Base-by-base conservation (phyloP, 2,329 filamentous ascomycete genomes). In the Aureobasidium zeae region DNA sequence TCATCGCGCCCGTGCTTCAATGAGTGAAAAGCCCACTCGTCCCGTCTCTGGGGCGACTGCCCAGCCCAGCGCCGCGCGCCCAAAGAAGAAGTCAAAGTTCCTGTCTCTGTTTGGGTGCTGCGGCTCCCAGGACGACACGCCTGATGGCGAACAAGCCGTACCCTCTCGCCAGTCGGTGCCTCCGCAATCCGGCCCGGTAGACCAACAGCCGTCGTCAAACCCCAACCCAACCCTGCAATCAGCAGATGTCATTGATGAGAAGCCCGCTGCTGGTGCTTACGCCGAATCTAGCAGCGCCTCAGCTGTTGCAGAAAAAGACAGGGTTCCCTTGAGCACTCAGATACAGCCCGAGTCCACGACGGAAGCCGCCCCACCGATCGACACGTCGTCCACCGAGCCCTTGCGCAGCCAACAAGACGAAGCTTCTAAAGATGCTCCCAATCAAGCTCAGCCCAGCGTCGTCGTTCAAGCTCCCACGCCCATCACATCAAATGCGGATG, bases 61-160 rank as follows among this genome's bases (percentile, higher is more conserved):
- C 17, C 51, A 54, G 30, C 44, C 36, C 19, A 31, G 33, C 15
- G 25, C 42, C 55, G 60, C 31, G 55, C 57, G 34, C 57, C 55
- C 51, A 50, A 65, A 57, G 47, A 68, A 64, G 53, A 67, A 66
- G 54, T 64, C 64, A 26, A 58, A 60, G 16, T 52, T 70, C 22
- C 53, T 70, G 9, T 58, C 65, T 10, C 71, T 85, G 44, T 68
- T 86, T 47, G 77, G 73, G 48, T 86, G 81, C 65, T 85, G 81
- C 59, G 71, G 69, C 44, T 71, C 77, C 29, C 76, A 79, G 37
- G 78, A 81, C 49, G 70, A 74, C 50, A 70, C 72, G 12, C 73
- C 76, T 5, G 63, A 76, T 36, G 71, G 75, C 34, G 69, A 66
- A 45, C 71, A 71, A 41, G 71, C 73, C 47, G 67, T 76, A 46